A percentile compares a stretch with the other conserved stretches of the same genome.
phyloP scores from a whole-genome alignment of 805 yeast genomes.

The Millerozyma miso region DNA sequence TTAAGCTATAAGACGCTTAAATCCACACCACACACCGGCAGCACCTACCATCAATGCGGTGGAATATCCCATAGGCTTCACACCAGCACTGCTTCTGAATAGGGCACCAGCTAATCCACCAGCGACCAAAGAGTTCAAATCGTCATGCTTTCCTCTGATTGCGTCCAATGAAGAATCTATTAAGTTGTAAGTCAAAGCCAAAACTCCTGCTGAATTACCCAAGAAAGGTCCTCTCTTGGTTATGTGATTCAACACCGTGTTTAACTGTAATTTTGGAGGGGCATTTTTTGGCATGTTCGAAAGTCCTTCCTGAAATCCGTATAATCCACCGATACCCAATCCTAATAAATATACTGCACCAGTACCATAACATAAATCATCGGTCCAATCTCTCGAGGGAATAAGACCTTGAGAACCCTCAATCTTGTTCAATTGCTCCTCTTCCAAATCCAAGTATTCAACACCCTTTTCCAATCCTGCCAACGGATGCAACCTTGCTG shows the following conservation, averaged over 20 bases:
- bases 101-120: conserved; percentile 93
- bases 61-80: conserved; percentile 83
- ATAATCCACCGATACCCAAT: conserved; percentile 83
- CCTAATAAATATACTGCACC: conserved; percentile 90
- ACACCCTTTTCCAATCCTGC: conserved; percentile 89
- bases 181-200: conserved; percentile 85
- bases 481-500: conserved; percentile 78
- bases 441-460: conserved; percentile 88
- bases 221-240: conserved; percentile 94
- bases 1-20: conserved; percentile 41
- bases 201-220: conserved; percentile 93
- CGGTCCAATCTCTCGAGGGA: conserved; percentile 97
- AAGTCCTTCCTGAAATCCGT: conserved; percentile 85
- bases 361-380: conserved; percentile 95
- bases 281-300: conserved; percentile 69
- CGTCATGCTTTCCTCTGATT: conserved; percentile 86
- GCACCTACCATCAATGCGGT: conserved; percentile 83
- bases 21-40: conserved; percentile 89
- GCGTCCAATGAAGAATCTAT: conserved; percentile 76
- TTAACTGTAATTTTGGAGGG: conserved; percentile 76
- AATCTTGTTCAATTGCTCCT: conserved; percentile 60
- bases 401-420: conserved; percentile 88
- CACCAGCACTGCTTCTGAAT: conserved; percentile 80
- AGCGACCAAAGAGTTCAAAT: conserved; percentile 73
- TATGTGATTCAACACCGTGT: conserved; percentile 85